These are phyloP conservation scores for Lepidium didymum DNA, from an alignment of 345 rosid species.

Conservation along the genomic window DNA sequence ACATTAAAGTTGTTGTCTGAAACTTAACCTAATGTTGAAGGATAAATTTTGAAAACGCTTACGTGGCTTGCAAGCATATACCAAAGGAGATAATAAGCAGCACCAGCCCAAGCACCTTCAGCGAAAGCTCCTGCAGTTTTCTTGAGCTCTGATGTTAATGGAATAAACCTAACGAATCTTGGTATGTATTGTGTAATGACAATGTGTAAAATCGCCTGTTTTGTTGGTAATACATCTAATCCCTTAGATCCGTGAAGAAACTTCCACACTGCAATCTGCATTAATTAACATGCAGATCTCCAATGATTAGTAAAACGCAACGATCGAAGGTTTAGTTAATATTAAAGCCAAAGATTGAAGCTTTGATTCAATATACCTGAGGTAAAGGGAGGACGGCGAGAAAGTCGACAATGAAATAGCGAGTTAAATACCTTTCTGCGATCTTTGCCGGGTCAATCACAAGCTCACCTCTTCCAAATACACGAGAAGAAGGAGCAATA, in stretches of 20 bases:
- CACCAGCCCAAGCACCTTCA: constrained; percentile 1
- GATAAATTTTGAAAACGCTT: background rate
- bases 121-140: background rate
- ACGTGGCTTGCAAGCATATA: background rate
- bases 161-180: background rate
- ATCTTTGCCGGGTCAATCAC: background rate
- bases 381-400: background rate
- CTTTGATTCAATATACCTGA: background rate
- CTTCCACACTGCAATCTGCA: background rate
- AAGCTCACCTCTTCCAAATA: background rate
- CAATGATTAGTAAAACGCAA: background rate
- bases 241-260: background rate
- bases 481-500: background rate
- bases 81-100: background rate
- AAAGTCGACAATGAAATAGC: background rate
- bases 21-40: background rate
- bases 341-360: background rate
- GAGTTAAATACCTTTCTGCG: background rate
- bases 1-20: background rate
- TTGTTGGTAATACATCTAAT: background rate
- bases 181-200: background rate
- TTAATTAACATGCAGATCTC: background rate
- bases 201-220: background rate
- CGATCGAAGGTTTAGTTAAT: background rate
- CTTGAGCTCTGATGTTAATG: background rate